Evolutionary conservation across 1,284 basidiomycete genomes (phyloP).

Genomic region (Ceratobasidium sp.): DNA sequence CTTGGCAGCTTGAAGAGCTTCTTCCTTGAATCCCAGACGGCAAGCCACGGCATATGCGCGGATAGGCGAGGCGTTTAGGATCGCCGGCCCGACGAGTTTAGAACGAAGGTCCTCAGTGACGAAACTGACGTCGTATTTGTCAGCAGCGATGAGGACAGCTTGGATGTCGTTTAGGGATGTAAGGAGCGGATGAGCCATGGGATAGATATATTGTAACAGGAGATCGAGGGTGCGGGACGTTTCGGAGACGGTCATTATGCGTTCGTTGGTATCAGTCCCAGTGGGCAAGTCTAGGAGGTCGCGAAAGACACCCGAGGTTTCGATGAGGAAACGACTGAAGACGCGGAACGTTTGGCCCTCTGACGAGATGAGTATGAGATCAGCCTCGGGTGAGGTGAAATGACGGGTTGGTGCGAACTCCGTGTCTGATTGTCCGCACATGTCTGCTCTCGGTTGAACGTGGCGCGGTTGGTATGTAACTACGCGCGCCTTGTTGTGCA

Average conservation of each 20-base stretch:
- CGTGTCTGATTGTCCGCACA: constrained; percentile 15
- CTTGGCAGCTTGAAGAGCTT: constrained; percentile 41
- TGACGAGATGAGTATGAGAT: constrained; percentile 41
- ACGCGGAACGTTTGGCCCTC: constrained; percentile 39
- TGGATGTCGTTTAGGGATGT: constrained; percentile 37
- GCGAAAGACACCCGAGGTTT: constrained; percentile 42
- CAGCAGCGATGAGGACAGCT: constrained; percentile 32
- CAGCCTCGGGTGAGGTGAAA: constrained; percentile 46
- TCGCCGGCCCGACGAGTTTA: constrained; percentile 30
- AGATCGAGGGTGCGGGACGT: constrained; percentile 32
- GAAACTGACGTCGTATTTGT: constrained; percentile 44
- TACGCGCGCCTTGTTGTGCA: constrained; percentile 6
- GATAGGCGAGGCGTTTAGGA: constrained; percentile 28
- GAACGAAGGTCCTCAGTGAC: constrained; percentile 36
- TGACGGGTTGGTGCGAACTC: constrained; percentile 14
- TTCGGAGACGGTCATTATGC: constrained; percentile 41
- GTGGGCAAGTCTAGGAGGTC: constrained; percentile 41
- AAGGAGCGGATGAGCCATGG: constrained; percentile 34
- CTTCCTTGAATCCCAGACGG: constrained; percentile 38
- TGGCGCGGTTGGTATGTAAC: neutral
- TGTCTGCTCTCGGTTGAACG: constrained; percentile 9
- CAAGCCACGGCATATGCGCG: constrained; percentile 38
- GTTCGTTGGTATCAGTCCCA: constrained; percentile 18
- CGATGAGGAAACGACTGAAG: constrained; percentile 44
- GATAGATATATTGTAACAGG: constrained; percentile 45